These are phyloP conservation scores for Collybia mongolica DNA, from an alignment of 768 basidiomycete species.

Conservation along the genomic window DNA sequence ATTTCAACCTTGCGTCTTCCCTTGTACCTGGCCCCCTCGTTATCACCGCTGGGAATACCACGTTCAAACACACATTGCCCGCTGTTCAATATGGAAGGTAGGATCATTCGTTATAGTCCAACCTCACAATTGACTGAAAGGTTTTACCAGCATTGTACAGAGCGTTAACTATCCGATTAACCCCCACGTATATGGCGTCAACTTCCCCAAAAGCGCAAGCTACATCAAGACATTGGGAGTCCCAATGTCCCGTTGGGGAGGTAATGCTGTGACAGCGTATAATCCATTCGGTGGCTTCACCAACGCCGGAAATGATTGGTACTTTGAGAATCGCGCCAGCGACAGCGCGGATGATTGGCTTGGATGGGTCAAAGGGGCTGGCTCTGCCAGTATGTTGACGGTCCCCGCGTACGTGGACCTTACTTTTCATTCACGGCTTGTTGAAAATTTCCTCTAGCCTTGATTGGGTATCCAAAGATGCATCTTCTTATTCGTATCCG, in stretches of 20 bases:
- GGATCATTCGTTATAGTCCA: background rate
- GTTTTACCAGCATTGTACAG: constrained; percentile 31
- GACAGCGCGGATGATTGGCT: constrained; percentile 48
- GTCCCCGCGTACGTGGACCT: constrained; percentile 43
- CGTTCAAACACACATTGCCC: constrained; percentile 43
- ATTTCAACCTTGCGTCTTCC: constrained; percentile 38
- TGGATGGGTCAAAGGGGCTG: constrained; percentile 45
- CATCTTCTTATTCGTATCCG: constrained; percentile 52
- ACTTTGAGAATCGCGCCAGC: constrained; percentile 49
- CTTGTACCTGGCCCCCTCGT: constrained; percentile 40
- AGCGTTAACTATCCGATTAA: constrained; percentile 37
- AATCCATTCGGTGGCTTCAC: constrained; percentile 51
- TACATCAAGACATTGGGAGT: constrained; percentile 50
- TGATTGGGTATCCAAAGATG: constrained; percentile 57
- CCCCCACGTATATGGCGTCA: constrained; percentile 51
- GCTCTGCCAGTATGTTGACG: constrained; percentile 41
- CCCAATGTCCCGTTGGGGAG: constrained; percentile 53
- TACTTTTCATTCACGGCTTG: background rate
- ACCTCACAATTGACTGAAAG: background rate
- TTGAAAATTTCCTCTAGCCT: constrained; percentile 29
- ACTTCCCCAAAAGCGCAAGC: constrained; percentile 46
- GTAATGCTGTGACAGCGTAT: constrained; percentile 54
- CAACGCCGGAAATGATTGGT: constrained; percentile 56
- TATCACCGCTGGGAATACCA: constrained; percentile 37
- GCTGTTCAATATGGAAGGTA: constrained; percentile 41